phyloP scores from a whole-genome alignment of 2,329 filamentous ascomycete species.

The Emydomyces testavorans region DNA sequence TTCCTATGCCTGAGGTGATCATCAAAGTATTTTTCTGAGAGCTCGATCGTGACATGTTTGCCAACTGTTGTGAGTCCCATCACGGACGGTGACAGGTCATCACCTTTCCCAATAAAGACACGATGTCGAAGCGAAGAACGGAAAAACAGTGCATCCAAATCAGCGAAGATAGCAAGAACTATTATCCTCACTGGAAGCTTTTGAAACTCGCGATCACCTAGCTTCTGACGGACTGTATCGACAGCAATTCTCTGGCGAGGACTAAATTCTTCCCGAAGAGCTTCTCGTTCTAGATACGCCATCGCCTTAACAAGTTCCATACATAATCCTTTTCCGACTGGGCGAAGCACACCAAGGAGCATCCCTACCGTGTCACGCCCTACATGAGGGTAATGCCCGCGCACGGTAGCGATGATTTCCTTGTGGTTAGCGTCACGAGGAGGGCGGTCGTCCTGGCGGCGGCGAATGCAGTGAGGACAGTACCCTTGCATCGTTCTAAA shows the following conservation, averaged over 20 bases:
- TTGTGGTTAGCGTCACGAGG: no score
- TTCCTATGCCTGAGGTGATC: neutral
- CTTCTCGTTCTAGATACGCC: neutral
- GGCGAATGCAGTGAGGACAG: no score
- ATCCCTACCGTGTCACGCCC: no score
- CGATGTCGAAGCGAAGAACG: neutral
- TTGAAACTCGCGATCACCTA: neutral
- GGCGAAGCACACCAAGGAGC: no score
- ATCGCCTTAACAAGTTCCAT: no score
- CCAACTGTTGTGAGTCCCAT: neutral
- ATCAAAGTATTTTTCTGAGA: neutral
- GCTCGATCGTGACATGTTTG: neutral
- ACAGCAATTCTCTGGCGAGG: neutral
- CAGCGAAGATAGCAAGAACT: neutral
- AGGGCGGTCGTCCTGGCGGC: no score
- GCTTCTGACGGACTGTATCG: neutral
- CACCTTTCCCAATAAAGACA: neutral
- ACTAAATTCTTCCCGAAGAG: neutral
- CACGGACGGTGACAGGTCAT: neutral
- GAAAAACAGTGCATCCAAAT: neutral
- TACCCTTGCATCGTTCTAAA: no score
- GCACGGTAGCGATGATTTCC: no score
- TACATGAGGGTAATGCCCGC: no score
- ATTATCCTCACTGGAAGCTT: neutral
- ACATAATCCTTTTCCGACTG: no score